Percentiles rank a stretch among this genome's conserved stretches.
phyloP scores from a whole-genome alignment of 768 basidiomycete species.

The Leccinum subgranulosum region DNA sequence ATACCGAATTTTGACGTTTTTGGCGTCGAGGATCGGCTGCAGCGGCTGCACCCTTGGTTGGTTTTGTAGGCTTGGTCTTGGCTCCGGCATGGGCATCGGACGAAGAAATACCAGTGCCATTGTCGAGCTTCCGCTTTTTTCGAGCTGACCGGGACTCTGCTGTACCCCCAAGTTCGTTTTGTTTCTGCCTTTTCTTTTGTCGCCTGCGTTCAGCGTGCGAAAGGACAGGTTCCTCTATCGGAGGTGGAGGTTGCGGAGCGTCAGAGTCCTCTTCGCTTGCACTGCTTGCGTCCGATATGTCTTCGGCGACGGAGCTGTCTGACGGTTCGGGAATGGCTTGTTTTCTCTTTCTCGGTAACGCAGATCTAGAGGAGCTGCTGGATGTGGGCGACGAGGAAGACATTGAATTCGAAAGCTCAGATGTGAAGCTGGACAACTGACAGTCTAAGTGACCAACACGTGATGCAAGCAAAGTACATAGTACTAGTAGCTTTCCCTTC shows the following conservation, averaged over 20 bases:
- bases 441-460: conserved; percentile 4
- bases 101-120: neutral
- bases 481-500: neutral
- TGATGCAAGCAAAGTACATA: conserved; percentile 6
- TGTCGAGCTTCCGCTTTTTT: conserved; percentile 50
- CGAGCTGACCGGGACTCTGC: conserved; percentile 14
- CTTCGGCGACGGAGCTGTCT: conserved; percentile 25
- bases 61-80: neutral
- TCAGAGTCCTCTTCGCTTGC: conserved; percentile 9
- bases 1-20: conserved; percentile 83
- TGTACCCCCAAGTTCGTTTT: conserved; percentile 8
- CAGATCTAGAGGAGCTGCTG: conserved; percentile 24
- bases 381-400: conserved; percentile 24
- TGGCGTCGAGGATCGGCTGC: conserved; percentile 16
- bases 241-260: conserved; percentile 1
- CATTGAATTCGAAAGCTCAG: conserved; percentile 5
- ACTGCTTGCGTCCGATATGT: conserved; percentile 14
- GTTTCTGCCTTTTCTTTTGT: conserved; percentile 47
- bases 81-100: neutral
- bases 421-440: neutral
- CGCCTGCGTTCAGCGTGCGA: conserved; percentile 75
- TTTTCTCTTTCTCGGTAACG: conserved; percentile 24
- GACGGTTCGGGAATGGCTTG: conserved; percentile 16
- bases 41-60: neutral
- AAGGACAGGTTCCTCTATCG: conserved; percentile 41